Base-by-base conservation (phyloP, 306 rosid species). In the Sophora flavescens region DNA sequence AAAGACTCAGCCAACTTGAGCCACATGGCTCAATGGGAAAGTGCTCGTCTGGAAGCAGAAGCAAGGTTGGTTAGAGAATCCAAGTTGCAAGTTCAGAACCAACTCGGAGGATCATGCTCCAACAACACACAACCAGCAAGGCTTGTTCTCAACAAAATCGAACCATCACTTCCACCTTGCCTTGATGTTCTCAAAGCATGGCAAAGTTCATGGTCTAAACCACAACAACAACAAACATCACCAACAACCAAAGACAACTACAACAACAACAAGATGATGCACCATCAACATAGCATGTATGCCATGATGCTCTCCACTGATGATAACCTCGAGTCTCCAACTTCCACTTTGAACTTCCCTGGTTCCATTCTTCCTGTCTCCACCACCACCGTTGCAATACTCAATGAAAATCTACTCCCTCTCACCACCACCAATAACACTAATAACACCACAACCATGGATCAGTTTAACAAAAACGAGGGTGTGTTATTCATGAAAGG, bases 11-110 rank as follows among this genome's bases (percentile, higher is more conserved):
- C 90, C 2, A 83, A 87, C 63, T 71, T 87, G 0, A 81, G 83
- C 67, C 90, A 84, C 86, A 87, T 87, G 82, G 90, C 86, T 17
- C 88, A 87, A n/a, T 87, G 90, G 90, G 90, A 87, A 70, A 84
- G 61, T 12, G 86, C 88, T 9, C 78, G 90, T 7, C 80, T 87
- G 0, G 84, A 87, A 78, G 90, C 88, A 0, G 88, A 87, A 63
- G 84, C 88, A 0, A 78, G 90, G 13, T 16, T 78, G 3, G 88
- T 75, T 1, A 71, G 80, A 26, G 88, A 87, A 16, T 78, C 85
- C 1, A 84, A 75, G 80, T 6, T 83, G 9, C 79, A 82, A 3
- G 63, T 59, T 26, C 58, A 48, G 12, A 66, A 66, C 63, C 44
- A 65, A 11, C 62, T 68, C 3, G 75, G 60, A 8, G 75, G 60